Evolutionary conservation across 345 rosid genomes (phyloP).

Genomic region (Murraya koenigii): DNA sequence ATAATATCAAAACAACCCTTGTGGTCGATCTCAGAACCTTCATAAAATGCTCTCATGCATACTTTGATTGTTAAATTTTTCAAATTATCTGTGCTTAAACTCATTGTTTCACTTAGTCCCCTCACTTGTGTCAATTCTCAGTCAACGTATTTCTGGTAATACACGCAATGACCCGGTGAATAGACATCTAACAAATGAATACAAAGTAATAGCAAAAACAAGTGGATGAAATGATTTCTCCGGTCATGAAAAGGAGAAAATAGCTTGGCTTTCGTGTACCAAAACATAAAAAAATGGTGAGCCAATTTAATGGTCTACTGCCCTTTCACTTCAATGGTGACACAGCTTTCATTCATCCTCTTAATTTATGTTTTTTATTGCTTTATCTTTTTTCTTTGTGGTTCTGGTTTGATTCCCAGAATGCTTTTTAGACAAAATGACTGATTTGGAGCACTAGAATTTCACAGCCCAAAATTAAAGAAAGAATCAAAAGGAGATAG

Average conservation of each 20-base stretch:
- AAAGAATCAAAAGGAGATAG: not conserved
- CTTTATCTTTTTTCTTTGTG: not conserved
- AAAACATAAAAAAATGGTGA: fast-evolving
- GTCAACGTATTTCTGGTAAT: too few species aligned
- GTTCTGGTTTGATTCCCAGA: not conserved
- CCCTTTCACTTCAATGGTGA: not conserved
- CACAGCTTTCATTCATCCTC: not conserved
- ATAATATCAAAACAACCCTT: too few species aligned
- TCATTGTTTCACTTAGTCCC: too few species aligned
- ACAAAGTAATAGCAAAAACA: not conserved
- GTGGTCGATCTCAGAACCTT: too few species aligned
- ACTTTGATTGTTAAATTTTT: too few species aligned
- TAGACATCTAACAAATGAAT: too few species aligned
- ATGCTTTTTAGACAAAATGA: not conserved
- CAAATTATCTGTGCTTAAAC: too few species aligned
- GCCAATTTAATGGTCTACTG: not conserved
- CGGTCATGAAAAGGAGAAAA: not conserved
- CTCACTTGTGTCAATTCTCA: too few species aligned
- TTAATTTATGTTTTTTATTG: not conserved
- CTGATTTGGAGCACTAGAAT: not conserved
- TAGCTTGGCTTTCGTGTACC: not conserved
- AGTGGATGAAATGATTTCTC: not conserved
- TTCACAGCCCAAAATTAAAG: not conserved
- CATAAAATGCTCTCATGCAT: too few species aligned
- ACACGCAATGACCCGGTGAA: too few species aligned